Percentiles rank a stretch among this genome's conserved stretches.
These are phyloP conservation scores for Styphnolobium japonicum DNA, from an alignment of 306 rosid genomes.

Conservation along the genomic window DNA sequence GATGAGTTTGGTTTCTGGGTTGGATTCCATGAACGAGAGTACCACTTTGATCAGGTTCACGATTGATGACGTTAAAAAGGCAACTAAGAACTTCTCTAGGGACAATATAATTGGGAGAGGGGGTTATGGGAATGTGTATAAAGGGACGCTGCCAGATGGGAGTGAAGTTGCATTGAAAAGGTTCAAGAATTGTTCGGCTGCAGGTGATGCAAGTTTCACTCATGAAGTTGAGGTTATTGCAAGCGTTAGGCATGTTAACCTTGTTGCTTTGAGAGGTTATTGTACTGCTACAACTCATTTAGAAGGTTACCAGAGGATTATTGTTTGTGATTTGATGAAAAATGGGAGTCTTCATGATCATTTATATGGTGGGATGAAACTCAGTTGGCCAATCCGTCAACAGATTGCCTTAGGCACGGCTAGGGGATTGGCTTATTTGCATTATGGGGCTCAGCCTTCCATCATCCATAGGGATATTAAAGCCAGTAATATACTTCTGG, in stretches of 20 bases:
- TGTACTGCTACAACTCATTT: conserved; percentile 69
- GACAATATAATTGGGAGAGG: conserved; percentile 80
- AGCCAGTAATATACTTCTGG: conserved; percentile 86
- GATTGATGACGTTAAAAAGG: conserved; percentile 69
- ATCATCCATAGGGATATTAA: conserved; percentile 92
- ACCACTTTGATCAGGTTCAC: conserved; percentile 63
- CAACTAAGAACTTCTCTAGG: conserved; percentile 70
- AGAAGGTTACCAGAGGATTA: conserved; percentile 93
- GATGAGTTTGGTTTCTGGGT: conserved; percentile 42
- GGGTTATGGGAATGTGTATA: conserved; percentile 94
- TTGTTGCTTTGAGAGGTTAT: conserved; percentile 84
- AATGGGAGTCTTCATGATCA: conserved; percentile 92
- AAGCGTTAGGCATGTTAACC: conserved; percentile 86
- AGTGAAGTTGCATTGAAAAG: conserved; percentile 89
- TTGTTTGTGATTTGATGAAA: conserved; percentile 83
- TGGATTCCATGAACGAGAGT: conserved; percentile 69
- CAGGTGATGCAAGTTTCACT: conserved; percentile 74
- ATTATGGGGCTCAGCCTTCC: conserved; percentile 85
- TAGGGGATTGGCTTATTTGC: conserved; percentile 90
- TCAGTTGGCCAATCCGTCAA: conserved; percentile 78
- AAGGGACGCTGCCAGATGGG: conserved; percentile 65
- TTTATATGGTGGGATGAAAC: conserved; percentile 61
- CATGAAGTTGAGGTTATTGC: conserved; percentile 96
- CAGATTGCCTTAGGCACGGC: conserved; percentile 82
- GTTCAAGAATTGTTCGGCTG: conserved; percentile 90